Percentiles rank a stretch among this genome's conserved stretches.
Evolutionary conservation across 2,329 filamentous ascomycete species (phyloP).

Genomic region (Pseudocercospora macadamiae): DNA sequence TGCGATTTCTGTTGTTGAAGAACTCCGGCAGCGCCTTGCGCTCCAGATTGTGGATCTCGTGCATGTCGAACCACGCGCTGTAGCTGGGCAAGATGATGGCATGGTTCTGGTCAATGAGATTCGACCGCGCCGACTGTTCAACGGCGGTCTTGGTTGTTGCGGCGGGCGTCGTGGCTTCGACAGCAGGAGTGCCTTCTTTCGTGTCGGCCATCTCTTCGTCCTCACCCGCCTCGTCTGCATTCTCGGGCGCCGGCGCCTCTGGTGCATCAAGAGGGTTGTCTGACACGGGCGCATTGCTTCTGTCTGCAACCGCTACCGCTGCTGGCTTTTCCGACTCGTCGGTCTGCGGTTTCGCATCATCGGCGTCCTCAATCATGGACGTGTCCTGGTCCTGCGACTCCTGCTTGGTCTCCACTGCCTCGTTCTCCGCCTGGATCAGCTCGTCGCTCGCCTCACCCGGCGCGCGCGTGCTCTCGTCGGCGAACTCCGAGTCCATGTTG

Average conservation of each 20-base stretch:
- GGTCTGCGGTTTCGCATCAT: conserved; percentile 25
- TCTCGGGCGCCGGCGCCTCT: conserved; percentile 39
- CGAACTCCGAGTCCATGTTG: conserved; percentile 32
- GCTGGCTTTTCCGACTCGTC: conserved; percentile 11
- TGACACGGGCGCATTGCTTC: conserved; percentile 31
- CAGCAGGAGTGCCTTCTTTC: conserved; percentile 45
- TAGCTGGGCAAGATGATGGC: conserved; percentile 97
- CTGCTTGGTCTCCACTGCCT: conserved; percentile 35
- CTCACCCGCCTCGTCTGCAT: conserved; percentile 33
- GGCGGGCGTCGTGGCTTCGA: conserved; percentile 22
- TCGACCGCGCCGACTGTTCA: conserved; percentile 85
- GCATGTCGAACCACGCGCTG: conserved; percentile 99
- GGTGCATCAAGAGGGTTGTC: conserved; percentile 45
- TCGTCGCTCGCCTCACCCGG: conserved; percentile 40
- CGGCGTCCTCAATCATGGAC: conserved; percentile 38
- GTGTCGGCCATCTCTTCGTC: conserved; percentile 63
- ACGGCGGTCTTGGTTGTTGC: conserved; percentile 77
- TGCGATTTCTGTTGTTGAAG: conserved; percentile 97
- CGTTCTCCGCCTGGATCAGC: conserved; percentile 40
- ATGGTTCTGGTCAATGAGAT: conserved; percentile 90
- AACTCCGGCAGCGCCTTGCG: conserved; percentile 95
- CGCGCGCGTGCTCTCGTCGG: conserved; percentile 36
- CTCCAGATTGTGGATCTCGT: conserved; percentile 85
- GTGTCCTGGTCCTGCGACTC: conserved; percentile 37
- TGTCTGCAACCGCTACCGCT: no score